These are phyloP conservation scores for Hyaloscypha bicolor DNA, from an alignment of 495 filamentous ascomycete genomes.

Conservation along the genomic window DNA sequence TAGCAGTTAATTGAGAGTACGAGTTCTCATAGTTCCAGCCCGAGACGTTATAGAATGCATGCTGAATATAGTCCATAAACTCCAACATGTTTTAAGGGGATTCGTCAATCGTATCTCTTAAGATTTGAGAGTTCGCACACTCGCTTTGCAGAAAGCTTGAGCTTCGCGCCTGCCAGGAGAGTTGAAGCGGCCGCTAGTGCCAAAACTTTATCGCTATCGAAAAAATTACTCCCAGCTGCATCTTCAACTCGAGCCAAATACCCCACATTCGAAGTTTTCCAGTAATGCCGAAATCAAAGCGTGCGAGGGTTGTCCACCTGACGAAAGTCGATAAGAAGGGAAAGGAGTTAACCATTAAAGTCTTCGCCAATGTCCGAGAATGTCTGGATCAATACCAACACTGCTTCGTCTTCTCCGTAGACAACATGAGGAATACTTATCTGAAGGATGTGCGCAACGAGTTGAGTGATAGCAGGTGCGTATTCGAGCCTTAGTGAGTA, in stretches of 20 bases:
- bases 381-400: conserved; percentile 82
- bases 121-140: neutral
- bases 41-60: conserved; percentile 84
- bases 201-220: conserved; percentile 12
- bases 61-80: conserved; percentile 98
- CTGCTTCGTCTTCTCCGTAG: conserved; percentile 89
- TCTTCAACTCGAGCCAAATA: neutral
- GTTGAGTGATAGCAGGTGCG: conserved; percentile 81
- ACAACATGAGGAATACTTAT: conserved; percentile 99
- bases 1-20: conserved; percentile 85
- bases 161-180: too few species aligned
- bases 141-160: neutral
- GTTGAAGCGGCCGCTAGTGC: conserved; percentile 25
- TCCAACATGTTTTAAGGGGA: conserved; percentile 68
- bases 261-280: conserved; percentile 13
- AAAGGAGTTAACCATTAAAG: conserved; percentile 83
- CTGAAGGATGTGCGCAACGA: conserved; percentile 88
- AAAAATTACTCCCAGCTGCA: conserved; percentile 13
- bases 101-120: neutral
- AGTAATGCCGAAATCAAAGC: conserved; percentile 96
- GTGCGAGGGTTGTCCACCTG: conserved; percentile 82
- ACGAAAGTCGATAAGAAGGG: conserved; percentile 90
- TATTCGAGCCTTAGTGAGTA: conserved; percentile 9
- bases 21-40: conserved; percentile 93
- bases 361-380: conserved; percentile 87